These are phyloP conservation scores for Jaminaea rosea DNA, from an alignment of 1,284 basidiomycete genomes.

Conservation along the genomic window DNA sequence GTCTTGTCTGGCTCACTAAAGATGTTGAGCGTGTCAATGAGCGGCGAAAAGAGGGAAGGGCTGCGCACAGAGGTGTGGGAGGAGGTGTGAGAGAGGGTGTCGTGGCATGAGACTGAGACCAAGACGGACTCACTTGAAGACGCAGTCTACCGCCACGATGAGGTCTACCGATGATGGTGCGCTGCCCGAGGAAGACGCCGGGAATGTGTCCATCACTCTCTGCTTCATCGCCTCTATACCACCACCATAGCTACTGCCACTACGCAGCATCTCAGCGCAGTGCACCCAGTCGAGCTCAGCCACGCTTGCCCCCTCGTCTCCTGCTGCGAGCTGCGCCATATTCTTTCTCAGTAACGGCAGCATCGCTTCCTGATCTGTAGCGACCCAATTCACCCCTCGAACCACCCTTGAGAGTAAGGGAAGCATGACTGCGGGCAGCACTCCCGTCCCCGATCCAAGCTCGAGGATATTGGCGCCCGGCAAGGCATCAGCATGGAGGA, in stretches of 20 bases:
- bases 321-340: neutral
- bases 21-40: slow-evolving; percentile 27
- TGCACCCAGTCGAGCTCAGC: too few relatives aligned
- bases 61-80: slow-evolving; percentile 41
- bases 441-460: slow-evolving; percentile 39
- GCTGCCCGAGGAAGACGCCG: too few relatives aligned
- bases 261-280: too few relatives aligned
- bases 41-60: slow-evolving; percentile 27
- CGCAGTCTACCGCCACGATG: slow-evolving; percentile 10
- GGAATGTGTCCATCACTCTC: too few relatives aligned
- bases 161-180: too few relatives aligned
- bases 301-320: too few relatives aligned
- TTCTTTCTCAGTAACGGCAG: slow-evolving; percentile 29
- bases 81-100: slow-evolving; percentile 25
- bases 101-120: neutral
- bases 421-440: slow-evolving; percentile 22
- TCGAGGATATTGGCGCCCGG: slow-evolving; percentile 22
- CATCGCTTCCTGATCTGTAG: slow-evolving; percentile 31
- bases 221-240: too few relatives aligned
- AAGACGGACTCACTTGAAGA: slow-evolving; percentile 1
- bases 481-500: slow-evolving; percentile 1
- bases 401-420: neutral
- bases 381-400: slow-evolving; percentile 18
- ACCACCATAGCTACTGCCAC: too few relatives aligned
- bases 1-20: slow-evolving; percentile 20